These are phyloP conservation scores for Aspergillus incahuasiensis DNA, from an alignment of 495 filamentous ascomycete species.

Conservation along the genomic window DNA sequence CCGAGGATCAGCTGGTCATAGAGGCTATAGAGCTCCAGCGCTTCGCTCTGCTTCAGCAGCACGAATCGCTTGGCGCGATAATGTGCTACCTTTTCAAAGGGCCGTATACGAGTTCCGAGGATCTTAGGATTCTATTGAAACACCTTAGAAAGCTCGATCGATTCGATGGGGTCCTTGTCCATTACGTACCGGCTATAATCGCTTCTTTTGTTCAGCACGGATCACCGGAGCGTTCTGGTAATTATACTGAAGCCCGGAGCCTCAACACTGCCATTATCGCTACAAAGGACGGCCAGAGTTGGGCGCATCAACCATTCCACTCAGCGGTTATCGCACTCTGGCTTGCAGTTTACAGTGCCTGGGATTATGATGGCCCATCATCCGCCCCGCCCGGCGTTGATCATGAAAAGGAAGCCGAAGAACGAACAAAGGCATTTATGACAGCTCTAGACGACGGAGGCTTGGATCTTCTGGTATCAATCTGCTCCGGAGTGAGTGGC, in stretches of 20 bases:
- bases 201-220: slow-evolving; percentile 70
- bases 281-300: slow-evolving; percentile 57
- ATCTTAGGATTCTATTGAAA: slow-evolving; percentile 66
- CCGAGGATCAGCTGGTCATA: slow-evolving; percentile 50
- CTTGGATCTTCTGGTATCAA: slow-evolving; percentile 82
- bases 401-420: slow-evolving; percentile 59
- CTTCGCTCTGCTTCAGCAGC: slow-evolving; percentile 70
- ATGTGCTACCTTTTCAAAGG: slow-evolving; percentile 72
- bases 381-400: slow-evolving; percentile 52
- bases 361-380: slow-evolving; percentile 65
- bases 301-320: slow-evolving; percentile 67
- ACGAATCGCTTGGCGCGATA: slow-evolving; percentile 78
- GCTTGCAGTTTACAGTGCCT: slow-evolving; percentile 88
- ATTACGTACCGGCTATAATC: slow-evolving; percentile 73
- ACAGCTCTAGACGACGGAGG: slow-evolving; percentile 83
- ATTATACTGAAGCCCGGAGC: slow-evolving; percentile 59
- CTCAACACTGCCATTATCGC: slow-evolving; percentile 64
- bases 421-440: slow-evolving; percentile 65
- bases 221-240: slow-evolving; percentile 59
- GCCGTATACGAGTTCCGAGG: slow-evolving; percentile 59
- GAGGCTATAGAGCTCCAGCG: slow-evolving; percentile 73
- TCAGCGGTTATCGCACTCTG: slow-evolving; percentile 74
- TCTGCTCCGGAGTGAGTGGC: slow-evolving; percentile 70
- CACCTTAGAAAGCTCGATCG: slow-evolving; percentile 63
- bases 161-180: slow-evolving; percentile 66